Base-by-base conservation (phyloP, 768 basidiomycete genomes). In the Boletus tylopilopsis region DNA sequence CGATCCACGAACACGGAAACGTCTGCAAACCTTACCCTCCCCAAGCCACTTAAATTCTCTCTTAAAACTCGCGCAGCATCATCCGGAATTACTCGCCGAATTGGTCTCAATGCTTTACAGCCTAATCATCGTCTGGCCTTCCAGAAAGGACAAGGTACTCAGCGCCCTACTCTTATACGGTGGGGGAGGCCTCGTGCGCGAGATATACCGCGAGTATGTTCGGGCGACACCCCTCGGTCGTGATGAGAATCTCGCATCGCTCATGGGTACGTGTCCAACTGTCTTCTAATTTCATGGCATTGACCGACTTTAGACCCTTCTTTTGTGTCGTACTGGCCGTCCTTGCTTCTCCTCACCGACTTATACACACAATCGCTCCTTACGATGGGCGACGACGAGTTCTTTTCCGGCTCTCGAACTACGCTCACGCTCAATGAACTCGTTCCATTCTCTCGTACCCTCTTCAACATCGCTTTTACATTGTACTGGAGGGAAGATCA, bases 321-420 rank as follows among this genome's bases (percentile, higher is more conserved):
- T 2, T 69, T 79, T 45, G 71, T 69, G 0, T 22, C 66, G 0
- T 66, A 72, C 10, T 93, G 89, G 82, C 76, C 84, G 0, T 74
- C 87, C 3, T 68, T 98, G 1, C 71, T 97, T 8, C 77, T 96
- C 47, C 78, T 94, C 8, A 76, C 81, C 2, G 86, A 94, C 43
- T 66, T 96, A 11, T 95, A 96, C 67, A 77, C 82, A 2, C 88
- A 94, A 51, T 80, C 84, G 1, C 77, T 98, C 27, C 74, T 92
- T 27, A 93, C 93, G 0, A 90, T 98, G 78, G 90, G 90, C 1
- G 96, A 99, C 59, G 95, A 97, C 68, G 96, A 98, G 64, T 98
- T 98, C 72, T 96, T 96, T 64, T 80, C 82, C 2, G 53, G 49
- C 42, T 62, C 68, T n/a, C 72, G 84, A 18, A 95, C 94, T 54